phyloP scores from a whole-genome alignment of 1,284 basidiomycete species.

The Baeospora myosura region DNA sequence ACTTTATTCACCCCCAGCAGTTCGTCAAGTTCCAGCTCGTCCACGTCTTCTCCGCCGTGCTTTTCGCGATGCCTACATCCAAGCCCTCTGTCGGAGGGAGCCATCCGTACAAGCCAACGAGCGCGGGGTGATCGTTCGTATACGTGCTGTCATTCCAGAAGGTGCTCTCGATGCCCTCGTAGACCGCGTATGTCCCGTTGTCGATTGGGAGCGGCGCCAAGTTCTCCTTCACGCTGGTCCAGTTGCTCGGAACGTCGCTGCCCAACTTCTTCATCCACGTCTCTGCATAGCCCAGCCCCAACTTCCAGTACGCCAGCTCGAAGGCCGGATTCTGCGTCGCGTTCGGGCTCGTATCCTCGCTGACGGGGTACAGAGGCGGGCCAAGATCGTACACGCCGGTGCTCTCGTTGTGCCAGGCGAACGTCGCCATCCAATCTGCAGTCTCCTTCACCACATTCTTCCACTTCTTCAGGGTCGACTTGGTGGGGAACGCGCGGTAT shows the following conservation, averaged over 20 bases:
- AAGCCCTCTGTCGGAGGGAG: slow-evolving; percentile 43
- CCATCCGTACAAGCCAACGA: slow-evolving; percentile 54
- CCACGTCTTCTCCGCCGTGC: slow-evolving; percentile 49
- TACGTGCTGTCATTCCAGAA: slow-evolving; percentile 47
- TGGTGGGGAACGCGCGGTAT: slow-evolving; percentile 37
- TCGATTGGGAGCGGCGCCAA: slow-evolving; percentile 43
- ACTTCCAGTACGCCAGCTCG: slow-evolving; percentile 53
- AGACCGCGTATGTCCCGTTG: slow-evolving; percentile 45
- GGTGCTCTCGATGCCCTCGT: slow-evolving; percentile 44
- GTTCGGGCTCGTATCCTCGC: slow-evolving; percentile 50
- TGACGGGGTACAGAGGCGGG: slow-evolving; percentile 51
- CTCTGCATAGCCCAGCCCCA: slow-evolving; percentile 41
- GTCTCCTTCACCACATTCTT: slow-evolving; percentile 40
- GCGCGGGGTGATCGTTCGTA: slow-evolving; percentile 52
- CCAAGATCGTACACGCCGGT: slow-evolving; percentile 47
- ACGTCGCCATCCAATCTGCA: slow-evolving; percentile 54
- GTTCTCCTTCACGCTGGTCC: slow-evolving; percentile 38
- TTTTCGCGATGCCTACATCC: slow-evolving; percentile 36
- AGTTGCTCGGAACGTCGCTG: slow-evolving; percentile 31
- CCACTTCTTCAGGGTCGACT: slow-evolving; percentile 41
- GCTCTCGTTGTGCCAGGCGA: slow-evolving; percentile 43
- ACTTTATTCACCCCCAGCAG: slow-evolving; percentile 43
- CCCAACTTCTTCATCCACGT: slow-evolving; percentile 39
- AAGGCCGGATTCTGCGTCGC: slow-evolving; percentile 48
- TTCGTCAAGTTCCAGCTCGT: slow-evolving; percentile 48